Evolutionary conservation across 2,329 filamentous ascomycete species (phyloP).

Genomic region (Aspergillus udagawae): DNA sequence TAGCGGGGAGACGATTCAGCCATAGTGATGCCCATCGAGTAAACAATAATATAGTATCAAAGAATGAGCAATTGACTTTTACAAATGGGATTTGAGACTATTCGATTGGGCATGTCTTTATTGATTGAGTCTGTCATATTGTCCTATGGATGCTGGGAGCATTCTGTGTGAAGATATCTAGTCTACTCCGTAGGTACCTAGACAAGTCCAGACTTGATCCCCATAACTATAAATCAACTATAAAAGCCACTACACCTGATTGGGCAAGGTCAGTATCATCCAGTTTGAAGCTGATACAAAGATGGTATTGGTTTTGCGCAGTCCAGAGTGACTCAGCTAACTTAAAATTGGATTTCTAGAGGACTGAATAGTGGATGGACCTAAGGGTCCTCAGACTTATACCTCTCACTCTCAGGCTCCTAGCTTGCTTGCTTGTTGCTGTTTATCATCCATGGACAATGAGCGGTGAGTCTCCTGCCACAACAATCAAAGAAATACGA

Average conservation of each 20-base stretch:
- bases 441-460: not conserved
- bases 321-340: not conserved
- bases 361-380: not conserved
- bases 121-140: not conserved
- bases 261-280: not conserved
- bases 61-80: not conserved
- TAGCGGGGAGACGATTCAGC: not conserved
- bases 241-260: not conserved
- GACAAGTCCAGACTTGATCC: not conserved
- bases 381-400: not conserved
- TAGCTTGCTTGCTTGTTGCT: not conserved
- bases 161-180: not conserved
- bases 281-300: not conserved
- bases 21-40: not conserved
- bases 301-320: not conserved
- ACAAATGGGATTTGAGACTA: not conserved
- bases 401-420: not conserved
- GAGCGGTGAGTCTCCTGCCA: not conserved
- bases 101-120: not conserved
- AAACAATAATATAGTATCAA: not conserved
- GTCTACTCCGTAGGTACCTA: too few species aligned
- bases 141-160: not conserved
- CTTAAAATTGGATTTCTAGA: not conserved
- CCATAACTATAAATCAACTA: not conserved
- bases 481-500: not conserved